phyloP scores from a whole-genome alignment of 169 alveolate genomes.

The Hepatocystis sp. region DNA sequence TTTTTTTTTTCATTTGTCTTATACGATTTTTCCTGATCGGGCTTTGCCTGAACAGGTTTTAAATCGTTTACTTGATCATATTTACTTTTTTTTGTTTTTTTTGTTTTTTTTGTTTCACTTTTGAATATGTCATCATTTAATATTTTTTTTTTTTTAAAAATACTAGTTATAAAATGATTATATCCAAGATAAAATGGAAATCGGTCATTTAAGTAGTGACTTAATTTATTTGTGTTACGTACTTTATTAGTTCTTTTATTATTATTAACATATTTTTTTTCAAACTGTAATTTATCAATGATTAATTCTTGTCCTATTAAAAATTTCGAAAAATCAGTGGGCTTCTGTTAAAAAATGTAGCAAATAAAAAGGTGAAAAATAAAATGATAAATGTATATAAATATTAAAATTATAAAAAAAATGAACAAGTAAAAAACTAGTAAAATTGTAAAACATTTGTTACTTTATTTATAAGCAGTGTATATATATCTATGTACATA shows the following conservation, averaged over 20 bases:
- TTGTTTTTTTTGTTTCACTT: constrained; percentile 4
- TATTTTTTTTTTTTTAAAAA: constrained; percentile 50
- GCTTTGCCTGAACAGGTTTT: too few species aligned
- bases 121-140: neutral
- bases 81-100: neutral
- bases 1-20: too few species aligned
- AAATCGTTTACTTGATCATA: neutral
- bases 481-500: neutral
- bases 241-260: constrained; percentile 36
- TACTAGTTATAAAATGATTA: constrained; percentile 26
- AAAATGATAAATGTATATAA: too few species aligned
- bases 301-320: constrained; percentile 55
- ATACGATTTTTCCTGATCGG: too few species aligned
- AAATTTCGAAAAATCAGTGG: constrained; percentile 12
- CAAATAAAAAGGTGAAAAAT: too few species aligned
- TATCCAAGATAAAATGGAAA: constrained; percentile 39
- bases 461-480: too few species aligned
- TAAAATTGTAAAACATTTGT: too few species aligned
- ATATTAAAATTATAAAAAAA: too few species aligned
- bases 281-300: constrained; percentile 45
- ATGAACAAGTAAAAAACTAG: too few species aligned
- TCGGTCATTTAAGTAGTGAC: constrained; percentile 32
- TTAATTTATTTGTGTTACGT: constrained; percentile 10
- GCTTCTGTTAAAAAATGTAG: too few species aligned
- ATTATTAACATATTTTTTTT: constrained; percentile 30